These are phyloP conservation scores for Helicocarpus griseus DNA, from an alignment of 2,329 filamentous ascomycete species.

Conservation along the genomic window DNA sequence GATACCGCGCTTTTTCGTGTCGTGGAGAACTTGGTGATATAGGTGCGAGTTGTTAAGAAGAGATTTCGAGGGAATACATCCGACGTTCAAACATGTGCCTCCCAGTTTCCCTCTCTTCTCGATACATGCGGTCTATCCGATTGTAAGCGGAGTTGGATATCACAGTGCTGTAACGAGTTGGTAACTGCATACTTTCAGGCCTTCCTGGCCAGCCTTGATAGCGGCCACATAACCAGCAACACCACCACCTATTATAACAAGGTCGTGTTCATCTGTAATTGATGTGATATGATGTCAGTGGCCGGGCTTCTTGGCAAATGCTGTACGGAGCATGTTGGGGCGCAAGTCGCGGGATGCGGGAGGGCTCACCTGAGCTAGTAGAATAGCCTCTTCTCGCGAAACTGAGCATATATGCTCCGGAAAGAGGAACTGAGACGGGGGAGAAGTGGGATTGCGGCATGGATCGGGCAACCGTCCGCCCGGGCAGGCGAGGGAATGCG, in stretches of 20 bases:
- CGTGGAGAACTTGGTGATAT: constrained; percentile 94
- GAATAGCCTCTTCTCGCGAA: constrained; percentile 48
- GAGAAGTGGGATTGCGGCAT: constrained; percentile 27
- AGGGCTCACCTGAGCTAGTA: constrained; percentile 37
- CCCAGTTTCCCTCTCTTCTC: constrained; percentile 94
- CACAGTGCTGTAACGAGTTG: no score
- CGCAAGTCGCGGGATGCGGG: background rate
- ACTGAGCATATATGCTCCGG: constrained; percentile 39
- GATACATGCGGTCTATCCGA: constrained; percentile 75
- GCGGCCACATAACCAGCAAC: constrained; percentile 97
- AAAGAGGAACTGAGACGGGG: constrained; percentile 27
- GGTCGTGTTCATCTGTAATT: constrained; percentile 77
- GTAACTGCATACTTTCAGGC: constrained; percentile 67
- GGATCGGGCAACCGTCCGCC: constrained; percentile 34
- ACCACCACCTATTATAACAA: constrained; percentile 95
- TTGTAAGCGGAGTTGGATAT: background rate
- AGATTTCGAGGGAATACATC: constrained; percentile 98
- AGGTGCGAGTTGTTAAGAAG: constrained; percentile 99
- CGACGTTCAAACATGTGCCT: constrained; percentile 96
- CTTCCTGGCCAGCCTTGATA: constrained; percentile 97
- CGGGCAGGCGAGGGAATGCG: constrained; percentile 40
- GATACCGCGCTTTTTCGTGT: constrained; percentile 94
- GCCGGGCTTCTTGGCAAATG: constrained; percentile 14
- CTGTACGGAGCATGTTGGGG: no score
- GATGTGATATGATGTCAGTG: background rate